A percentile compares a stretch with the other conserved stretches of the same genome.
phyloP scores from a whole-genome alignment of 345 rosid species.

The Hypericum perforatum region DNA sequence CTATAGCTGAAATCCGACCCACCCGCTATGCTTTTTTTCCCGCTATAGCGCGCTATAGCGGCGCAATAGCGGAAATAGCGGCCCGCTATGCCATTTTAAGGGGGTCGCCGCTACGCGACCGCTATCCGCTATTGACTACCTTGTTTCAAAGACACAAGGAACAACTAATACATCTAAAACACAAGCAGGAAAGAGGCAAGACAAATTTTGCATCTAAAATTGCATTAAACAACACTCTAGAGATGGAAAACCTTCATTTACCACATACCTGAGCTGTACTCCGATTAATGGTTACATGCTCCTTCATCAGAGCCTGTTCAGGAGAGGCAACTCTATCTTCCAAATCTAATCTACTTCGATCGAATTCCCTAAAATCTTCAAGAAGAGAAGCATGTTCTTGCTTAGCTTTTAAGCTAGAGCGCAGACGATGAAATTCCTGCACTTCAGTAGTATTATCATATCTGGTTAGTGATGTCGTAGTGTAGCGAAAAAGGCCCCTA shows the following conservation, averaged over 20 bases:
- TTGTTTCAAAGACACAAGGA: too few species aligned
- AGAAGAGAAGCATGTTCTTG: constrained; percentile 92
- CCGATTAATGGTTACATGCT: constrained; percentile 70
- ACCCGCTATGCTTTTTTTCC: too few species aligned
- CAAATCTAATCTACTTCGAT: constrained; percentile 77
- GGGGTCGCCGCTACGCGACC: too few species aligned
- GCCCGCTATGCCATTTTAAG: too few species aligned
- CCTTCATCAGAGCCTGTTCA: constrained; percentile 75
- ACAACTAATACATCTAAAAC: too few species aligned
- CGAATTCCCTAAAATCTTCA: constrained; percentile 93
- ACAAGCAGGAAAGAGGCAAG: too few species aligned
- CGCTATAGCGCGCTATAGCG: too few species aligned
- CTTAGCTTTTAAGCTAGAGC: constrained; percentile 81
- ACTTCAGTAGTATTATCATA: constrained; percentile 26
- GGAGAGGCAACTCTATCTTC: constrained; percentile 70
- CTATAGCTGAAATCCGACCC: too few species aligned
- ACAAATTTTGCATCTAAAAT: background rate
- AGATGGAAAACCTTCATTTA: background rate
- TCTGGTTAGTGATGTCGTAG: constrained; percentile 13
- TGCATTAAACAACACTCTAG: background rate
- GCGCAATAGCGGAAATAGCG: too few species aligned
- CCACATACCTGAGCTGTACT: constrained; percentile 65
- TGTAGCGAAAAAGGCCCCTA: too few species aligned
- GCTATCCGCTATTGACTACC: too few species aligned
- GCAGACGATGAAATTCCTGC: constrained; percentile 96